phyloP scores from a whole-genome alignment of 169 alveolate genomes.

The Besnoitia besnoiti region DNA sequence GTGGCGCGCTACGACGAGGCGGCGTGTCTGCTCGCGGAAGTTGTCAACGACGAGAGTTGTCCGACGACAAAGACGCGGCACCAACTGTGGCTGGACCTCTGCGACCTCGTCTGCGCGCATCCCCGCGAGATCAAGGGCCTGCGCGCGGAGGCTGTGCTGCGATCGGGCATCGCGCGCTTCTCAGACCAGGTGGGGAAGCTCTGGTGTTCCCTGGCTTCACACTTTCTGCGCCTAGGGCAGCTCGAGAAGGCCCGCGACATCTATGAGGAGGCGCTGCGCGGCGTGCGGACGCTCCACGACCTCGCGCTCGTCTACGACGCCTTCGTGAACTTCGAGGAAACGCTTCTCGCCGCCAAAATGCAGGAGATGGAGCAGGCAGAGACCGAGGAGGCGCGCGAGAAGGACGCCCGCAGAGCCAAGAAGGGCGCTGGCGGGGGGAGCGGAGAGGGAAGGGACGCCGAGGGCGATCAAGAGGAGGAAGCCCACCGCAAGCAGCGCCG shows the following conservation, averaged over 20 bases:
- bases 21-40: constrained; percentile 77
- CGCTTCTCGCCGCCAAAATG: constrained; percentile 64
- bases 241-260: constrained; percentile 86
- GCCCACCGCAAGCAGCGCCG: not conserved
- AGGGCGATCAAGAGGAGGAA: not conserved
- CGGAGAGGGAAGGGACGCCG: not conserved
- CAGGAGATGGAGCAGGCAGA: not conserved
- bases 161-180: constrained; percentile 83
- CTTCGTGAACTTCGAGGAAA: constrained; percentile 73
- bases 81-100: constrained; percentile 85
- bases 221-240: constrained; percentile 78
- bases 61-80: constrained; percentile 71
- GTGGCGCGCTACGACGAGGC: constrained; percentile 76
- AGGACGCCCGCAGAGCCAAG: not conserved
- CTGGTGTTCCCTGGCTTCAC: constrained; percentile 87
- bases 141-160: constrained; percentile 77
- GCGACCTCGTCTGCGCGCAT: constrained; percentile 82
- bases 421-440: not conserved
- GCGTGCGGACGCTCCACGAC: constrained; percentile 85
- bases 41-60: constrained; percentile 81
- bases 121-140: constrained; percentile 74
- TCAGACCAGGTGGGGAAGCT: constrained; percentile 86
- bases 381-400: not conserved
- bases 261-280: constrained; percentile 86
- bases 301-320: constrained; percentile 87